Evolutionary conservation across 148 eudicot species (phyloP).

Genomic region (Fagopyrum homotropicum): DNA sequence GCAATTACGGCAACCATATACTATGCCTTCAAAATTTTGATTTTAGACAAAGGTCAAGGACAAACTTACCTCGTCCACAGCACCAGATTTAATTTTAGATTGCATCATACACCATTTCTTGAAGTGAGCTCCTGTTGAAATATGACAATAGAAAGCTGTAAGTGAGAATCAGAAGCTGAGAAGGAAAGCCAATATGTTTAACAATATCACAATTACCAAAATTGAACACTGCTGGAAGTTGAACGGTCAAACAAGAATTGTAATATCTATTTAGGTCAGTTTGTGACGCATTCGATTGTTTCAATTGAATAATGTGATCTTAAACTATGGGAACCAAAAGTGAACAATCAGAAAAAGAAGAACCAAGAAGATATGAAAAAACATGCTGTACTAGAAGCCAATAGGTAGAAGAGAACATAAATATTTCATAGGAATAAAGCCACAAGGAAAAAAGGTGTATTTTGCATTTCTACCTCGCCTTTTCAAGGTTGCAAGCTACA

Average conservation of each 20-base stretch:
- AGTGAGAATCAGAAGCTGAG: neutral
- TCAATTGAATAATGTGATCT: too few species aligned
- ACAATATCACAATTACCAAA: too few species aligned
- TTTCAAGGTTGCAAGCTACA: neutral
- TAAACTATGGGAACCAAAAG: too few species aligned
- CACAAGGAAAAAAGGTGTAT: too few species aligned
- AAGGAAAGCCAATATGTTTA: neutral
- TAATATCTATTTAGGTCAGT: too few species aligned
- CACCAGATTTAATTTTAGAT: conserved; percentile 78
- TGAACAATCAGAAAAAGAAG: too few species aligned
- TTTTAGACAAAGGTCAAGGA: neutral
- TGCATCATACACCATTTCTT: conserved; percentile 99
- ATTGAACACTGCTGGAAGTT: too few species aligned
- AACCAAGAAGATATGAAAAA: too few species aligned
- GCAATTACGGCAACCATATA: neutral
- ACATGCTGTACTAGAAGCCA: neutral
- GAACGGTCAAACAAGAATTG: too few species aligned
- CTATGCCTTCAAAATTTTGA: neutral
- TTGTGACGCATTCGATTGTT: too few species aligned
- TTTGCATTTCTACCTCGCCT: too few species aligned
- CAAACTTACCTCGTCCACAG: conserved; percentile 65
- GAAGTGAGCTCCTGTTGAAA: conserved; percentile 72
- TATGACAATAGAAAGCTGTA: neutral
- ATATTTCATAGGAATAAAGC: neutral
- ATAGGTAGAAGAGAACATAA: neutral